Evolutionary conservation across 106 monocot species (phyloP), one percentile per base, ranked within the genome.

Genomic region (Chionographis japonica): DNA sequence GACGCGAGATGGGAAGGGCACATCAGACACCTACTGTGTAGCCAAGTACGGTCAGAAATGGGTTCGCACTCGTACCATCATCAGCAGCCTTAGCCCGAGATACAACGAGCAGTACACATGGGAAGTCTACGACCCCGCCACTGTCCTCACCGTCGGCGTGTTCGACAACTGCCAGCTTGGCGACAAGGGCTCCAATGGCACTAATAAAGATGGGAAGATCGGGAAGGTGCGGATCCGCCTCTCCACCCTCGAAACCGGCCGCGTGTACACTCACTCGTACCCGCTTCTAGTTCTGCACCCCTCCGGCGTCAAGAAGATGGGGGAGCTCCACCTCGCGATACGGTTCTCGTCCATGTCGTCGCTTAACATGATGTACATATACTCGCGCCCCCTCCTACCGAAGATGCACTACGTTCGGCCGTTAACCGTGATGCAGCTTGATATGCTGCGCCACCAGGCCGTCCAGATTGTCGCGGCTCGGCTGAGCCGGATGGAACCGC

Each of bases 291-390:
- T 80, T 17, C 65, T 80, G 38, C 80, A 80, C 40, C 80, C 80
- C 46, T 80, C 80, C 1, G 80, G 80, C n/a, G 75, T 80, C 8
- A 80, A 80, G 68, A 80, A 80, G 65, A 80, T 80, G 80, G 80
- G 80, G 2, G 80, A 80, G 43, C 40, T 80, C 51, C 80, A 80
- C 61, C 63, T 80, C 18, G 80, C 80, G n/a, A 80, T 80, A 56
- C 70, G 80, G 27, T 80, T 80, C 70, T 75, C 80, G 9, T 80
- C 75, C 18, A 80, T 75, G 2, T 80, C 80, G 12, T 52, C 75
- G 14, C 19, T 80, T 6, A 80, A 80, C 75, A 80, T 74, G 75
- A 17, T 80, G 60, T 70, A 80, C 68, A 61, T 66, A 18, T 80
- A 80, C 65, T 80, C 75, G 3, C 65, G 75, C 12, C 80, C 80